phyloP scores from a whole-genome alignment of 1,139 yeast species.

The Taphrina flavorubra region DNA sequence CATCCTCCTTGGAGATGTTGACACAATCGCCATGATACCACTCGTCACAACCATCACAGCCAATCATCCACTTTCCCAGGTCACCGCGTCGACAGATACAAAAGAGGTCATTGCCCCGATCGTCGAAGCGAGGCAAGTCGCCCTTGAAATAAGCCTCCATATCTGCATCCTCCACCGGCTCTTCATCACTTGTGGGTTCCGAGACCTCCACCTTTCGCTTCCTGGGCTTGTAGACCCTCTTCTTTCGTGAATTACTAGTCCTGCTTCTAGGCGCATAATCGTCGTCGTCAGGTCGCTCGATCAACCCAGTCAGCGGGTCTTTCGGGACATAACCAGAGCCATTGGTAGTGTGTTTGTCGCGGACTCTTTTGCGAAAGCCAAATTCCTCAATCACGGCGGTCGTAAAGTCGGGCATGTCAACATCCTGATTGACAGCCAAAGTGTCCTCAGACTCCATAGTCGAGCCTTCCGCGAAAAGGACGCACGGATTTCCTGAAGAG shows the following conservation, averaged over 20 bases:
- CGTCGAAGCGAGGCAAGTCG: constrained; percentile 17
- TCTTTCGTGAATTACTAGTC: background rate
- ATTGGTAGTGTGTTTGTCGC: constrained; percentile 1
- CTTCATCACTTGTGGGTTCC: constrained; percentile 20
- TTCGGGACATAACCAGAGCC: background rate
- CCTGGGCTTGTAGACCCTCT: constrained; percentile 30
- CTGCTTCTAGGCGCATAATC: constrained; percentile 34
- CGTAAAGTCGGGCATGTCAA: constrained; percentile 17
- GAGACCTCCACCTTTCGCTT: constrained; percentile 12
- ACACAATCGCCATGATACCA: constrained; percentile 91
- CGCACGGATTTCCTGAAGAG: too few species aligned
- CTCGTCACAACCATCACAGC: constrained; percentile 93
- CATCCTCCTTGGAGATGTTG: constrained; percentile 61
- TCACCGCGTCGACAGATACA: constrained; percentile 85
- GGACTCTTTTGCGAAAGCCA: constrained; percentile 17
- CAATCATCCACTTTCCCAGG: constrained; percentile 79
- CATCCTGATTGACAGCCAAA: background rate
- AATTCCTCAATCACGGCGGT: constrained; percentile 20
- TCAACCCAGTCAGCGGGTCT: background rate
- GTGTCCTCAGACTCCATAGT: background rate
- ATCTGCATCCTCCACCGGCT: constrained; percentile 4
- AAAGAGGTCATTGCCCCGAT: constrained; percentile 62
- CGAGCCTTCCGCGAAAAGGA: too few species aligned
- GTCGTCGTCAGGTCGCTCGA: constrained; percentile 28
- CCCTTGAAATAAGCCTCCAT: constrained; percentile 27